These are phyloP conservation scores for Lactarius pseudohatsudake DNA, from an alignment of 768 basidiomycete genomes.

Conservation along the genomic window DNA sequence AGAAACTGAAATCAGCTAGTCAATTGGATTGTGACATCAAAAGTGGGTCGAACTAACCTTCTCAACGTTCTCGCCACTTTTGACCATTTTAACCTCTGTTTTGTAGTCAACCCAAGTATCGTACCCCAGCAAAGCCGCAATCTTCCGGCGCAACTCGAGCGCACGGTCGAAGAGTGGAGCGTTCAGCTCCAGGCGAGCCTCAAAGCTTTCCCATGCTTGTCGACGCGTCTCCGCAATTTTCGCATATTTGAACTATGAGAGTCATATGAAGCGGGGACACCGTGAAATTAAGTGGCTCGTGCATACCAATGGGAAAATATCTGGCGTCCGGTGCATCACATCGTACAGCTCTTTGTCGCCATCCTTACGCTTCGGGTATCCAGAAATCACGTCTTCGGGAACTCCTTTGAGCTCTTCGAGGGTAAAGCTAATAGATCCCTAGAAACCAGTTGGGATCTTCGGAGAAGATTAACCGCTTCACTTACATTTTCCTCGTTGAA, in stretches of 20 bases:
- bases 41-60: conserved; percentile 42
- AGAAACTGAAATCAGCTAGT: conserved; percentile 55
- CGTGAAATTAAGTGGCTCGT: neutral
- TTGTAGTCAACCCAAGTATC: conserved; percentile 81
- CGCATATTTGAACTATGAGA: conserved; percentile 72
- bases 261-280: neutral
- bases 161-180: conserved; percentile 67
- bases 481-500: conserved; percentile 84
- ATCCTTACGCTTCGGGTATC: conserved; percentile 67
- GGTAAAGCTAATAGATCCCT: conserved; percentile 67
- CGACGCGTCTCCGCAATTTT: conserved; percentile 67
- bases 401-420: conserved; percentile 77
- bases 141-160: conserved; percentile 66
- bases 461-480: neutral
- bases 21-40: neutral
- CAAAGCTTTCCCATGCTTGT: conserved; percentile 63
- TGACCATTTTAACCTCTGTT: conserved; percentile 86
- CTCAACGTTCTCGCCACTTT: conserved; percentile 59
- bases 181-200: conserved; percentile 67
- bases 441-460: neutral
- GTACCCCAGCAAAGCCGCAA: conserved; percentile 68
- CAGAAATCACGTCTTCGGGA: conserved; percentile 74
- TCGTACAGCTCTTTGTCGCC: conserved; percentile 61
- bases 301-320: conserved; percentile 74
- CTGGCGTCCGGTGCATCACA: conserved; percentile 79